Percentiles rank a stretch among this genome's conserved stretches.
Conservation (phyloP, 805 yeast genomes). For the Wickerhamomyces silvicola region DNA sequence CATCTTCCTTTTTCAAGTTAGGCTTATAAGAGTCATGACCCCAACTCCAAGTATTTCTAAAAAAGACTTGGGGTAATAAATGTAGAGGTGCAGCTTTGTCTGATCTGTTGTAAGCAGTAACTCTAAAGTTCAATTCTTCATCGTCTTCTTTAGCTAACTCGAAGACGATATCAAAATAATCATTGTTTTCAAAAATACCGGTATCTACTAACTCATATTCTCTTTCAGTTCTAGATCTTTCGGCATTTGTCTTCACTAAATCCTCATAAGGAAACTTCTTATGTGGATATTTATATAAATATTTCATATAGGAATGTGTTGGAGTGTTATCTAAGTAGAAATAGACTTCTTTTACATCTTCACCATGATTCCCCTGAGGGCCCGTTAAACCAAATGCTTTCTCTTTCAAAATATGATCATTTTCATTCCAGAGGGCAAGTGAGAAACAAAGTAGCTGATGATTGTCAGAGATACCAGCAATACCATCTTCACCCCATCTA, state of each 20-base stretch:
- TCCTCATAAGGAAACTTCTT: slow-evolving; percentile 74
- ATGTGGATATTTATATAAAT: slow-evolving; percentile 89
- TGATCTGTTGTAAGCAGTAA: slow-evolving; percentile 84
- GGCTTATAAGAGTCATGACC: slow-evolving; percentile 53
- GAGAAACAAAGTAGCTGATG: slow-evolving; percentile 70
- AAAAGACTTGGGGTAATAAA: slow-evolving; percentile 75
- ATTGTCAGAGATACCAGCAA: slow-evolving; percentile 83
- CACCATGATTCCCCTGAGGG: slow-evolving; percentile 94
- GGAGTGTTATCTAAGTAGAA: slow-evolving; percentile 90
- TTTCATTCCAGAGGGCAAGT: slow-evolving; percentile 89
- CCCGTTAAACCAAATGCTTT: slow-evolving; percentile 85
- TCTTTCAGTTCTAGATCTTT: slow-evolving; percentile 56
- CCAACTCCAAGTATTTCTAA: slow-evolving; percentile 95
- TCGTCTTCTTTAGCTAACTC: slow-evolving; percentile 86
- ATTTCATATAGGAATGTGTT: slow-evolving; percentile 88
- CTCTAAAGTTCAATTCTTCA: slow-evolving; percentile 72
- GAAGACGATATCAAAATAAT: slow-evolving; percentile 78
- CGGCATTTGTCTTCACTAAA: slow-evolving; percentile 58
- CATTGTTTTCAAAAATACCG: slow-evolving; percentile 53
- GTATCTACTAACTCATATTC: slow-evolving; percentile 87
- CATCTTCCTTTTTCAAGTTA: slow-evolving; percentile 32
- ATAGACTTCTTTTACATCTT: slow-evolving; percentile 83
- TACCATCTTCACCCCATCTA: slow-evolving; percentile 95
- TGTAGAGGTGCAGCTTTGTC: slow-evolving; percentile 83
- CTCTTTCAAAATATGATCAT: slow-evolving; percentile 80